Percentiles rank a stretch among this genome's conserved stretches.
Conservation (phyloP, 1,284 basidiomycete species). For the Chalciporus sp. region DNA sequence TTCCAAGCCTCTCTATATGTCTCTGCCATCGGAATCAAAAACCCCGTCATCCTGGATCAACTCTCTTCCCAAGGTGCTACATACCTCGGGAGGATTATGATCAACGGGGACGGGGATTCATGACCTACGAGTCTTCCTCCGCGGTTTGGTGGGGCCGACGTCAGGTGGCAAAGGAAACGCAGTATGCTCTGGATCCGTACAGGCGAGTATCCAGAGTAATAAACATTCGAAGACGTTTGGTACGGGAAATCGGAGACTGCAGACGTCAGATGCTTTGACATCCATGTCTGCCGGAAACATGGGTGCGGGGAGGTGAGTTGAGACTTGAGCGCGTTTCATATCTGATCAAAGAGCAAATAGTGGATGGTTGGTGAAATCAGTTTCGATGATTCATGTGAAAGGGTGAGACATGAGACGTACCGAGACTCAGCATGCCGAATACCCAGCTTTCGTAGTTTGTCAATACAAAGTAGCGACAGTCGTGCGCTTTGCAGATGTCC, state of each 20-base stretch:
- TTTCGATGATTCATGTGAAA: neutral
- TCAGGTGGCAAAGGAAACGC: conserved; percentile 5
- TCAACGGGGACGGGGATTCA: too few species aligned
- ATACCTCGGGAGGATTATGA: too few species aligned
- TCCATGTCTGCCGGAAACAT: conserved; percentile 6
- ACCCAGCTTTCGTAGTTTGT: conserved; percentile 19
- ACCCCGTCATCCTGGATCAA: too few species aligned
- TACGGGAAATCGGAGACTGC: neutral
- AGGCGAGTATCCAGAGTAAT: conserved; percentile 12
- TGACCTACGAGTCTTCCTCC: too few species aligned
- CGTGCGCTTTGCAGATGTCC: conserved; percentile 10
- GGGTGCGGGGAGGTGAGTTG: conserved; percentile 4
- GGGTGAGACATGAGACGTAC: neutral
- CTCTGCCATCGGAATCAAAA: too few species aligned
- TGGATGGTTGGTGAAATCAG: too few species aligned
- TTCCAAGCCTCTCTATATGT: too few species aligned
- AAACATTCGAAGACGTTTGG: conserved; percentile 15
- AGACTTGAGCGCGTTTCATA: conserved; percentile 11
- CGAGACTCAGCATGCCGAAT: conserved; percentile 12
- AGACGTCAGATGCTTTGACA: conserved; percentile 1
- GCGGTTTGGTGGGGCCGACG: neutral
- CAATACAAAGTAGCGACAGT: conserved; percentile 18
- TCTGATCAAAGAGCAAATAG: neutral
- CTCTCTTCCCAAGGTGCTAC: too few species aligned
- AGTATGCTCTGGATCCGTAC: neutral